Percentiles rank a stretch among this genome's conserved stretches.
Conservation (phyloP, 2,329 filamentous ascomycete species). For the Pyrenochaeta sp. region DNA sequence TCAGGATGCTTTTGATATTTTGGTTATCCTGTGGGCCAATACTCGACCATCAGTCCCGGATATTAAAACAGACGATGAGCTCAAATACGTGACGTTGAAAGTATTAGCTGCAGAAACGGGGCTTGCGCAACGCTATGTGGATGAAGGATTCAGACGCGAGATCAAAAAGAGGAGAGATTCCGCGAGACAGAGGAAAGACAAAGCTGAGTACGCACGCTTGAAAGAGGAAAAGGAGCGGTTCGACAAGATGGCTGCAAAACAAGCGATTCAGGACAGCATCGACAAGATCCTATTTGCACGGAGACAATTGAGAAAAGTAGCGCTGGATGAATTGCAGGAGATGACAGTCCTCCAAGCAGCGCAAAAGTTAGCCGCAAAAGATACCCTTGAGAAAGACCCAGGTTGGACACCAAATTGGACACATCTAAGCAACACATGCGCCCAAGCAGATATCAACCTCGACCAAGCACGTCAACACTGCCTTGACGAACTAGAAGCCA, state of each 20-base stretch:
- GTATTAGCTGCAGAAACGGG: constrained; percentile 15
- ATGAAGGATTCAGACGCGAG: constrained; percentile 2
- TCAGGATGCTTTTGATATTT: constrained; percentile 19
- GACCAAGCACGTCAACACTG: background rate
- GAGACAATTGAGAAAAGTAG: constrained; percentile 8
- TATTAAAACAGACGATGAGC: constrained; percentile 18
- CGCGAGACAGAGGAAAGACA: constrained; percentile 10
- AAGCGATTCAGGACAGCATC: background rate
- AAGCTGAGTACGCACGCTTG: background rate
- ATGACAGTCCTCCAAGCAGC: constrained; percentile 23
- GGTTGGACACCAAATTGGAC: background rate
- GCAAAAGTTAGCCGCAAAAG: constrained; percentile 15
- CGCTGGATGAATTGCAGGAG: constrained; percentile 16
- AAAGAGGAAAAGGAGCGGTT: background rate
- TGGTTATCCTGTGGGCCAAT: constrained; percentile 29
- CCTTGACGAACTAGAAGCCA: constrained; percentile 8
- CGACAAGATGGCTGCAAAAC: constrained; percentile 1
- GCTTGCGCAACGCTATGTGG: constrained; percentile 7
- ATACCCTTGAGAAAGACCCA: background rate
- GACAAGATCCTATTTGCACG: constrained; percentile 17
- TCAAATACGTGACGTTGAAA: constrained; percentile 21
- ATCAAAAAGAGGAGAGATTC: constrained; percentile 9
- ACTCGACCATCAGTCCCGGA: constrained; percentile 21
- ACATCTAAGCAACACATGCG: constrained; percentile 1
- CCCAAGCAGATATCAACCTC: constrained; percentile 1